Evolutionary conservation across 257 asterid genomes (phyloP).

Genomic region (Solanum megistacrolobum): DNA sequence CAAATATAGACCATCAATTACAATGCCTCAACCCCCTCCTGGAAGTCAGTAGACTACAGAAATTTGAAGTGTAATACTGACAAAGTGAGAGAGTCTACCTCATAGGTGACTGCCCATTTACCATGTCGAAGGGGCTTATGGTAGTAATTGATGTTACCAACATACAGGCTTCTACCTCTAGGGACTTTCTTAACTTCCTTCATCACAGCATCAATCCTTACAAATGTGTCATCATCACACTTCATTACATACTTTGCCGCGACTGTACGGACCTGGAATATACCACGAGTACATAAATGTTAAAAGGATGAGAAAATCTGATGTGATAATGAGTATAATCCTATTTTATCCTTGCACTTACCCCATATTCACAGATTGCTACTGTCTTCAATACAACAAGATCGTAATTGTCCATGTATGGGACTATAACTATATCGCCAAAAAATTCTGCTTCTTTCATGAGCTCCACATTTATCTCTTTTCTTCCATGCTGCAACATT

Average conservation of each 20-base stretch:
- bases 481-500: constrained; percentile 65
- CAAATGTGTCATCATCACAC: constrained; percentile 97
- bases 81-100: constrained; percentile 32
- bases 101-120: constrained; percentile 98
- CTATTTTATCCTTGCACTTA: constrained; percentile 18
- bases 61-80: not conserved
- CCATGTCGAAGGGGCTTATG: constrained; percentile 90
- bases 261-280: constrained; percentile 49
- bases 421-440: constrained; percentile 85
- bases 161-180: constrained; percentile 51
- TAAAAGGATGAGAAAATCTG: not conserved
- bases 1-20: not conserved
- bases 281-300: constrained; percentile 6
- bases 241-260: constrained; percentile 81
- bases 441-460: constrained; percentile 89
- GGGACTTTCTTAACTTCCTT: constrained; percentile 53
- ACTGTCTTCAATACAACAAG: constrained; percentile 87
- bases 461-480: constrained; percentile 75
- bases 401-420: constrained; percentile 93
- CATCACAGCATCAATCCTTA: constrained; percentile 74
- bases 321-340: not conserved
- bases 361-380: constrained; percentile 97
- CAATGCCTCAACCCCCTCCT: not conserved
- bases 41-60: not conserved
- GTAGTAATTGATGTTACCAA: constrained; percentile 87